Conservation (phyloP, 352 stramenopile genomes). For the Globisporangium paddicum region DNA sequence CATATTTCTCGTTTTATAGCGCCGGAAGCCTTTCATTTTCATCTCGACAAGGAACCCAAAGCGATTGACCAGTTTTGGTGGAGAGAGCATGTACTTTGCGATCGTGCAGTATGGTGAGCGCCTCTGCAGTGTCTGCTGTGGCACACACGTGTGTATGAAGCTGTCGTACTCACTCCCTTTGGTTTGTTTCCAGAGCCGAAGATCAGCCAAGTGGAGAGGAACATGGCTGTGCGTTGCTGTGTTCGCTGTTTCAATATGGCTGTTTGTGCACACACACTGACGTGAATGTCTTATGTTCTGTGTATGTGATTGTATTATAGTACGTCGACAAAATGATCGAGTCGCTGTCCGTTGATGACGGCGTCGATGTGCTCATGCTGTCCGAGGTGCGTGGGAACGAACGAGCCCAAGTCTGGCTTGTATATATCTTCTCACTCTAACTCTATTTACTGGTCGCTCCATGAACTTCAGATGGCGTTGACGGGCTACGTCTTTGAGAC, state of each 20-base stretch:
- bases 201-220: constrained; percentile 56
- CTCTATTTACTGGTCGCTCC: background rate
- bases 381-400: constrained; percentile 42
- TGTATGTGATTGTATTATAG: constrained; percentile 14
- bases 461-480: constrained; percentile 60
- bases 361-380: constrained; percentile 72
- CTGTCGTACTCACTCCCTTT: too few relatives aligned
- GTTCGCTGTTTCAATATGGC: background rate
- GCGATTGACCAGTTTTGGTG: too few relatives aligned
- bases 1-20: background rate
- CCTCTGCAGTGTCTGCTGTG: too few relatives aligned
- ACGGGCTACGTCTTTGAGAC: constrained; percentile 77
- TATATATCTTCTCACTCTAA: background rate
- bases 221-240: constrained; percentile 45
- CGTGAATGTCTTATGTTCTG: background rate
- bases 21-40: too few relatives aligned
- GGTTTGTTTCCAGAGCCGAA: constrained; percentile 44
- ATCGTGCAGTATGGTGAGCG: constrained; percentile 79
- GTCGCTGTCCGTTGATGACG: constrained; percentile 32
- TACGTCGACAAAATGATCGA: constrained; percentile 63
- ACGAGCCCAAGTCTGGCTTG: background rate
- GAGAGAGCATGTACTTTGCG: constrained; percentile 38
- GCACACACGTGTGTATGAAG: background rate
- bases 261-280: background rate
- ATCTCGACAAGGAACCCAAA: background rate